Evolutionary conservation across 2,329 filamentous ascomycete species (phyloP).

Genomic region (Stachybotrys echinatus): DNA sequence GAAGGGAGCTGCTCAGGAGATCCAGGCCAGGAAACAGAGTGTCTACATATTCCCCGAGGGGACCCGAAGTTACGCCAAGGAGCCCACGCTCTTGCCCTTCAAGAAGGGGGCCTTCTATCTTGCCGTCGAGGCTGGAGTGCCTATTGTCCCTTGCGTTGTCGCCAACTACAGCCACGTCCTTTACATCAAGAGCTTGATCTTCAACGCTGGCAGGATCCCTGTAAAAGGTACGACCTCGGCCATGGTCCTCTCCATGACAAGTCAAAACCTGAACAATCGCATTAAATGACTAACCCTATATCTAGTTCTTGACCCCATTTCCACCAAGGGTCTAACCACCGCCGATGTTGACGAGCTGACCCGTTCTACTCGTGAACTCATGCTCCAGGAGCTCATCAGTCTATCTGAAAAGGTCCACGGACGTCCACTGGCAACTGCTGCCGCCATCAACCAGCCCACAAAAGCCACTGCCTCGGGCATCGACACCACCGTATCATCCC

Average conservation of each 20-base stretch:
- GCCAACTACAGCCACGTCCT: constrained; percentile 76
- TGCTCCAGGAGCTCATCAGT: constrained; percentile 61
- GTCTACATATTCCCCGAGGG: constrained; percentile 91
- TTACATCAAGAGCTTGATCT: constrained; percentile 57
- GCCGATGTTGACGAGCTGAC: constrained; percentile 75
- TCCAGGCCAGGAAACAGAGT: constrained; percentile 65
- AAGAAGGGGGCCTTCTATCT: constrained; percentile 99
- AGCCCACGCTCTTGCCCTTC: constrained; percentile 83
- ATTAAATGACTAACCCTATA: background rate
- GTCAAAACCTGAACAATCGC: too few species aligned
- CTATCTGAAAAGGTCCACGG: constrained; percentile 49
- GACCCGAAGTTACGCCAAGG: constrained; percentile 81
- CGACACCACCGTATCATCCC: constrained; percentile 40
- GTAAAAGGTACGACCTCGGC: constrained; percentile 56
- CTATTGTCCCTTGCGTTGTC: constrained; percentile 79
- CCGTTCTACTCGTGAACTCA: constrained; percentile 62
- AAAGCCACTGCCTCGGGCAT: constrained; percentile 22
- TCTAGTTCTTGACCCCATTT: constrained; percentile 69
- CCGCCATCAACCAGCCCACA: constrained; percentile 10
- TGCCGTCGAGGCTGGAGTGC: constrained; percentile 87
- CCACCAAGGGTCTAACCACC: constrained; percentile 65
- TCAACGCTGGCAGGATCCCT: constrained; percentile 65
- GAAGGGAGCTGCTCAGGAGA: constrained; percentile 74
- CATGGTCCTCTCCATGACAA: background rate
- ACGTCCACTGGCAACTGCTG: constrained; percentile 24